Evolutionary conservation across 1,139 yeast species (phyloP), one percentile per base, ranked within the genome.

Genomic region (Yarrowia galli): DNA sequence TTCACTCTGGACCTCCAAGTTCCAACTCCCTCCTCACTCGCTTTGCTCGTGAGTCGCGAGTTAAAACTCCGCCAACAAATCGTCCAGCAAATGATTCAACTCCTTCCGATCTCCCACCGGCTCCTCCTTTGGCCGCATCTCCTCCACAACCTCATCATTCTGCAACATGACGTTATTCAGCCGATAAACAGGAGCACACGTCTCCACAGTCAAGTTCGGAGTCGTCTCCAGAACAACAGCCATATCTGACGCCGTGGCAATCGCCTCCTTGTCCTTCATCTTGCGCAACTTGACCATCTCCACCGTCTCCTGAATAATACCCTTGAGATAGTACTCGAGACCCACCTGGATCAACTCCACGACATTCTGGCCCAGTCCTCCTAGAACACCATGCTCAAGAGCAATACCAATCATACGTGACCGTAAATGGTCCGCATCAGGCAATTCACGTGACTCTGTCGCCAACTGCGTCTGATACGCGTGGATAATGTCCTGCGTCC

Each of bases 401-500:
- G 96, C 90, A 6, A 89, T 88, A 77, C 97, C 96, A 48, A 89
- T 79, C 82, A 95, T 87, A 67, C 95, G 83, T 43, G 88, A 82
- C 67, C 87, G 85, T 66, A 96, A 79, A 63, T 85, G 84, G 64
- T 89, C 95, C 53, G 84, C 81, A 73, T 95, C 98, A 0, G 98
- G 98, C 16, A 95, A 78, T 71, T 95, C 95, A 75, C 83, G 91
- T 49, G 86, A 83, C 72, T 93, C 97, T 0, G 92, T 83, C 1
- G 96, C 85, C 48, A 95, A 81, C 5, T 96, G 96, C 2, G 96
- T 87, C 73, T 91, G 92, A 68, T 92, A 86, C n/a, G 96, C 96
- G 75, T 89, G 93, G 66, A 89, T 85, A 32, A 95, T 92, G 76
- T 96, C 99, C 77, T 92, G 97, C 36, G 96, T 92, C 96, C 97